Percentiles rank a stretch among this genome's conserved stretches.
phyloP scores from a whole-genome alignment of 2,329 filamentous ascomycete species.

The Fusarium nodosum region DNA sequence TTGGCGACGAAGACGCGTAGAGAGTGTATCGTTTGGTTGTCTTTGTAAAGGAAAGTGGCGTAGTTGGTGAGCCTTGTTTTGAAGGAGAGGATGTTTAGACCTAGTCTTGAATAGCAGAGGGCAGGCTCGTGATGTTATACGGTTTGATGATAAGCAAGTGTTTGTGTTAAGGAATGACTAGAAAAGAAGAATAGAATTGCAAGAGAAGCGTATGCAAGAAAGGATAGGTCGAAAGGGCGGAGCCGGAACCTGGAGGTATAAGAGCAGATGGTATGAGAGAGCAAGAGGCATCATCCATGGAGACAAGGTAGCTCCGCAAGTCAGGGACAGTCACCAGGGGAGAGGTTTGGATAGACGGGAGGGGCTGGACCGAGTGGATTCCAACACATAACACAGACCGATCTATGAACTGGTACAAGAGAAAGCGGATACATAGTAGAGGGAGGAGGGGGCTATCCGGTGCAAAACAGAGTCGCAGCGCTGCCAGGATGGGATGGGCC shows the following conservation, averaged over 20 bases:
- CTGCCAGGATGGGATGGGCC: slow-evolving; percentile 42
- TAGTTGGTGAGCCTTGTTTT: slow-evolving; percentile 44
- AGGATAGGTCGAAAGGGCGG: slow-evolving; percentile 45
- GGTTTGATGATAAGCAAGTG: slow-evolving; percentile 40
- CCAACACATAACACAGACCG: slow-evolving; percentile 49
- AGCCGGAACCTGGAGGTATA: slow-evolving; percentile 52
- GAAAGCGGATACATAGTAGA: slow-evolving; percentile 36
- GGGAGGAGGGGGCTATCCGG: slow-evolving; percentile 35
- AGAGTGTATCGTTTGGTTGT: slow-evolving; percentile 31
- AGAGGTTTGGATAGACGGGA: slow-evolving; percentile 48
- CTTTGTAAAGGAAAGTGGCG: slow-evolving; percentile 45
- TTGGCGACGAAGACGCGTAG: slow-evolving; percentile 30
- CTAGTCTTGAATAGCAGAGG: slow-evolving; percentile 29
- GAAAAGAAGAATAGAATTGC: slow-evolving; percentile 44
- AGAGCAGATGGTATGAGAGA: slow-evolving; percentile 49
- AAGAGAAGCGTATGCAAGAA: slow-evolving; percentile 42
- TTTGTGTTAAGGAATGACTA: slow-evolving; percentile 50
- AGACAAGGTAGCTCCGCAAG: slow-evolving; percentile 45
- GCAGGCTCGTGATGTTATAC: slow-evolving; percentile 46
- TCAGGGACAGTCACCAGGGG: slow-evolving; percentile 47
- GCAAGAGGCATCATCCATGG: slow-evolving; percentile 51
- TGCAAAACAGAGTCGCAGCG: slow-evolving; percentile 47
- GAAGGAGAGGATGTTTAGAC: slow-evolving; percentile 36
- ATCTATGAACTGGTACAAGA: slow-evolving; percentile 47
- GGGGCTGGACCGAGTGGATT: slow-evolving; percentile 47